Conservation (phyloP, 495 filamentous ascomycete species). For the Annulohypoxylon moriforme region DNA sequence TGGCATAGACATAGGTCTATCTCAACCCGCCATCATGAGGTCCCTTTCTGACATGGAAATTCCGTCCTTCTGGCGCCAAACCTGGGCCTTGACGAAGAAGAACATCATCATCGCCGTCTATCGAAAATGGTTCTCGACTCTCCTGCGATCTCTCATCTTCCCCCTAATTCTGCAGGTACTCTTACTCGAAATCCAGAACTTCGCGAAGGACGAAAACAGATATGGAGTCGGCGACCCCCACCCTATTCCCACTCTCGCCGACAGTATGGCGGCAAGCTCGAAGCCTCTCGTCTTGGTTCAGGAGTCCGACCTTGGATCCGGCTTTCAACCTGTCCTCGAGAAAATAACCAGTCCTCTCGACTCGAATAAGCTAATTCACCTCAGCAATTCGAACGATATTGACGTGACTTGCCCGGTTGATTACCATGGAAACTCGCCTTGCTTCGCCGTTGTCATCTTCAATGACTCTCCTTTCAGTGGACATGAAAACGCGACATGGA, state of each 20-base stretch:
- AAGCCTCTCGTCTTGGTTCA: conserved; percentile 72
- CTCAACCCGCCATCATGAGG: neutral
- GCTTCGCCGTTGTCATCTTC: conserved; percentile 75
- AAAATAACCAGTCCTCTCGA: conserved; percentile 60
- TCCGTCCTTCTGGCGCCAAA: conserved; percentile 63
- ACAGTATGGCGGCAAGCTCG: conserved; percentile 56
- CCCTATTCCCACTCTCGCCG: conserved; percentile 63
- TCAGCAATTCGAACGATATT: conserved; percentile 62
- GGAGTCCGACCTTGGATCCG: conserved; percentile 68
- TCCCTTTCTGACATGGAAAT: conserved; percentile 26
- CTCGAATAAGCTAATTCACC: conserved; percentile 59
- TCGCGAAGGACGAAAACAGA: conserved; percentile 65
- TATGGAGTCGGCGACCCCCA: conserved; percentile 69
- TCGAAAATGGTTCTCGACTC: conserved; percentile 69
- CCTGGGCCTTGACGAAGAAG: conserved; percentile 72
- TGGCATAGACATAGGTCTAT: conserved; percentile 16
- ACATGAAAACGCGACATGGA: conserved; percentile 65
- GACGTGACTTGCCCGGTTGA: conserved; percentile 67
- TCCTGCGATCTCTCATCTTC: conserved; percentile 69
- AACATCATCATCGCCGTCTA: conserved; percentile 69
- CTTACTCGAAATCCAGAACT: conserved; percentile 67
- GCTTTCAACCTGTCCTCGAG: conserved; percentile 72
- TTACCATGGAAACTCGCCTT: conserved; percentile 69
- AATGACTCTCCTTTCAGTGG: conserved; percentile 72
- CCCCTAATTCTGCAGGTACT: conserved; percentile 71